Evolutionary conservation across 345 rosid genomes (phyloP).

Genomic region (rapeseed (Brassica napus)): DNA sequence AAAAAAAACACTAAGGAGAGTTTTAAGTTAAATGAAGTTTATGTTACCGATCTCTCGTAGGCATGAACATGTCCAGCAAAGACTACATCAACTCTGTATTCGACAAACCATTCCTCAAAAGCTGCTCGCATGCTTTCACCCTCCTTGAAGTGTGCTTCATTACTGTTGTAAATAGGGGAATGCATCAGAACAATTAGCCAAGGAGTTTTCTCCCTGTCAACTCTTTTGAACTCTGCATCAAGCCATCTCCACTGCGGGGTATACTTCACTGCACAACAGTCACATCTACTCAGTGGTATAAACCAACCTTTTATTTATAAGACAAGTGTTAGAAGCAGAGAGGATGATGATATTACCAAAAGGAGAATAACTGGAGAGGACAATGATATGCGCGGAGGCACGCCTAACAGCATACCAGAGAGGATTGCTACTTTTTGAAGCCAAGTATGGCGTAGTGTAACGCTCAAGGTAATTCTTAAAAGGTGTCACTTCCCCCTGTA

Average conservation of each 20-base stretch:
- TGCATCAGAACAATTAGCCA: conserved; percentile 98
- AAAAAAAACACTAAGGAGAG: not conserved
- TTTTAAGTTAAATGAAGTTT: conserved; percentile 14
- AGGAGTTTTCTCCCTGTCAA: conserved; percentile 88
- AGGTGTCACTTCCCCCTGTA: conserved; percentile 78
- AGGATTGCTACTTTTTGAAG: conserved; percentile 77
- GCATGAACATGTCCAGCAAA: conserved; percentile 99
- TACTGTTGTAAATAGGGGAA: conserved; percentile 76
- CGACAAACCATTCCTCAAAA: conserved; percentile 76
- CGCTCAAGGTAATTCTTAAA: conserved; percentile 83
- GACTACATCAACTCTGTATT: conserved; percentile 67
- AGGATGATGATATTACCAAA: conserved; percentile 58
- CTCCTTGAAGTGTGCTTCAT: conserved; percentile 90
- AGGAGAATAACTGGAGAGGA: conserved; percentile 93
- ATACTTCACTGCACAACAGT: conserved; percentile 64
- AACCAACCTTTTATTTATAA: not conserved
- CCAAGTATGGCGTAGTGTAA: conserved; percentile 77
- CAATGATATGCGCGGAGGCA: conserved; percentile 93
- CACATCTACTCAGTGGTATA: not conserved
- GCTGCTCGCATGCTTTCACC: conserved; percentile 91
- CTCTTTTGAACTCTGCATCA: conserved; percentile 62
- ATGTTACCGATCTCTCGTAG: conserved; percentile 92
- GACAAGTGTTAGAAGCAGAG: not conserved
- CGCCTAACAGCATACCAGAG: conserved; percentile 89
- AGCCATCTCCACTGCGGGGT: conserved; percentile 92